Evolutionary conservation across 352 stramenopile genomes (phyloP).

Genomic region (Stephanocyclus meneghinianus): DNA sequence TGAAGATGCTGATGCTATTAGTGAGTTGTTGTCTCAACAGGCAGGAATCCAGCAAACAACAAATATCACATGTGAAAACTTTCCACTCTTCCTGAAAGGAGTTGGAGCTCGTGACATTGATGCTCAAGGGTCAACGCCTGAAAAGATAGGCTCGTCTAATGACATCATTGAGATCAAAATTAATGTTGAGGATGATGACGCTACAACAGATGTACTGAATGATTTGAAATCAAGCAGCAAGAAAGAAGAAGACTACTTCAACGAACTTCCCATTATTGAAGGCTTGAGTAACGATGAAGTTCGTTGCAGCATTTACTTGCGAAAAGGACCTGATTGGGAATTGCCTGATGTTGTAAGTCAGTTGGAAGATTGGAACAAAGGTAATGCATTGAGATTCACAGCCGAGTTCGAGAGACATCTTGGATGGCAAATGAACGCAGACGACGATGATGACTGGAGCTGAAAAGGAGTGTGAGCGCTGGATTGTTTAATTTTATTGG

Average conservation of each 20-base stretch:
- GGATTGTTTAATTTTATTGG: background rate
- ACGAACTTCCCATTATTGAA: conserved; percentile 23
- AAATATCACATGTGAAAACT: conserved; percentile 7
- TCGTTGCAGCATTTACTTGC: conserved; percentile 31
- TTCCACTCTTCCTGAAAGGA: conserved; percentile 13
- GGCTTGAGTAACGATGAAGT: conserved; percentile 29
- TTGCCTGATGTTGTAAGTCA: conserved; percentile 38
- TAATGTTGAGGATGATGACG: conserved; percentile 16
- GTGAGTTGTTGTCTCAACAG: background rate
- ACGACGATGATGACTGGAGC: conserved; percentile 13
- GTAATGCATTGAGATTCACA: conserved; percentile 28
- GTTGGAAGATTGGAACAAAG: conserved; percentile 48
- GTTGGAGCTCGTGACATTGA: background rate
- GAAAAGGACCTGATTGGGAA: conserved; percentile 38
- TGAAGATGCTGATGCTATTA: conserved; percentile 10
- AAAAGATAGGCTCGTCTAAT: background rate
- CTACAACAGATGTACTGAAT: background rate
- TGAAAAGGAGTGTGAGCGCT: background rate
- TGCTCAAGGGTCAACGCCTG: background rate
- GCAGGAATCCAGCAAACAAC: background rate
- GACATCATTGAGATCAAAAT: background rate
- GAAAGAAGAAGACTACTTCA: conserved; percentile 15
- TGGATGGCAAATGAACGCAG: conserved; percentile 29
- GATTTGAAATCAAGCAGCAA: conserved; percentile 7
- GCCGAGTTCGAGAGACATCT: conserved; percentile 36